Base-by-base conservation (phyloP, 2,329 filamentous ascomycete genomes). In the Helminthosporium solani region DNA sequence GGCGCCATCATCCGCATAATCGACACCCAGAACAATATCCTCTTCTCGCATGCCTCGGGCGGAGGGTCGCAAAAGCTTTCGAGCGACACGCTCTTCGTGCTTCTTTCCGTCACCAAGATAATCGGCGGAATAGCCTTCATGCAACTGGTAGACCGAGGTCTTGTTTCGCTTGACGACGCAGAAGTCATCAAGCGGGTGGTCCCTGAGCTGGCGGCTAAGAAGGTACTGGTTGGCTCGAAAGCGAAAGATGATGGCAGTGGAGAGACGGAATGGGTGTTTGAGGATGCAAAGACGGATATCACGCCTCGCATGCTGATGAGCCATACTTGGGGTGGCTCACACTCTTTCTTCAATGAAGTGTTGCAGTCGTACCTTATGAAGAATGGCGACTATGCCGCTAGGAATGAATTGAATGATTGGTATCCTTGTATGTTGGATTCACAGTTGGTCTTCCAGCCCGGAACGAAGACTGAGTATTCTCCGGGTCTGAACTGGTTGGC, bases 401-500 rank as follows among this genome's bases (percentile, higher is more conserved):
- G 20, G 2, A 60, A 62, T 36, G 57, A 61, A 46, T 49, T 39
- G 4, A 40, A 33, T 1, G 44, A 59, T 30, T 46, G 50, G 9
- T 55, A 52, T 19, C 19, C 34, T 2, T 44, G 50, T 8, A 15
- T 57, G 2, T 46, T 58, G 8, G 48, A 50, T 20, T 44, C 43
- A 6, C 62, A 61, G 8, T 42, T 66, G 3, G 20, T 60, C 1
- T 63, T 41, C 42, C 71, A 71, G 25, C 78, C 78, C 0, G 78
- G 77, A 5, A 68, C 72, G 2, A 70, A 73, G 12, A 80, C 77
- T 72, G 67, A 64, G 28, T 81, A 80, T 48, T 77, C 78, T 7
- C 61, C 69, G n/a, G 69, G 68, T 1, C 44, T 74, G n/a, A 77
- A 80, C 62, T 79, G 76, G 76, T 71, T 75, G 1, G 75, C 73